Conservation (phyloP, 2,329 filamentous ascomycete species). For the Geoglossum cookeanum region DNA sequence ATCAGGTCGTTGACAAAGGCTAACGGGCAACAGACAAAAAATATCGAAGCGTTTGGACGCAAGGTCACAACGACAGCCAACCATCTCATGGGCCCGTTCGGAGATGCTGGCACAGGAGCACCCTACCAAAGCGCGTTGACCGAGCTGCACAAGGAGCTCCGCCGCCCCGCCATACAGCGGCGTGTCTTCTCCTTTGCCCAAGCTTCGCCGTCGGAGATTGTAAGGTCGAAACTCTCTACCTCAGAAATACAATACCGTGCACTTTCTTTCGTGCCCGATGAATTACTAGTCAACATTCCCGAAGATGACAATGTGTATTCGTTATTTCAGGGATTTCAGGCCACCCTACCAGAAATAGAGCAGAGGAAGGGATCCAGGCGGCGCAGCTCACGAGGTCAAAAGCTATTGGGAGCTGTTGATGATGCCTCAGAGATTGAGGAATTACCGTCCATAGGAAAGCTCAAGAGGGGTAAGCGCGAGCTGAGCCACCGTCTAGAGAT, state of each 20-base stretch:
- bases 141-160: conserved; percentile 76
- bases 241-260: conserved; percentile 89
- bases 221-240: conserved; percentile 77
- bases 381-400: conserved; percentile 54
- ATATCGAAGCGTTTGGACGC: conserved; percentile 78
- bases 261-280: conserved; percentile 71
- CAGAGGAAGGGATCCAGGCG: conserved; percentile 50
- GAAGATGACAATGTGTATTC: conserved; percentile 75
- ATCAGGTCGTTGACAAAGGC: neutral
- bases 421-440: conserved; percentile 39
- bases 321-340: conserved; percentile 91
- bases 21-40: conserved; percentile 43
- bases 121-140: conserved; percentile 78
- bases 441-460: conserved; percentile 47
- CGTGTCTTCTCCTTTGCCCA: conserved; percentile 81
- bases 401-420: conserved; percentile 37
- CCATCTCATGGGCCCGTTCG: conserved; percentile 61
- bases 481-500: conserved; percentile 79
- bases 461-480: conserved; percentile 62
- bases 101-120: conserved; percentile 29
- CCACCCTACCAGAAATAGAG: conserved; percentile 58
- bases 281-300: conserved; percentile 75
- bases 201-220: conserved; percentile 82
- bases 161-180: conserved; percentile 65
- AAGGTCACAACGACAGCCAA: conserved; percentile 89